phyloP scores from a whole-genome alignment of 306 rosid species.

The Malus domestica region DNA sequence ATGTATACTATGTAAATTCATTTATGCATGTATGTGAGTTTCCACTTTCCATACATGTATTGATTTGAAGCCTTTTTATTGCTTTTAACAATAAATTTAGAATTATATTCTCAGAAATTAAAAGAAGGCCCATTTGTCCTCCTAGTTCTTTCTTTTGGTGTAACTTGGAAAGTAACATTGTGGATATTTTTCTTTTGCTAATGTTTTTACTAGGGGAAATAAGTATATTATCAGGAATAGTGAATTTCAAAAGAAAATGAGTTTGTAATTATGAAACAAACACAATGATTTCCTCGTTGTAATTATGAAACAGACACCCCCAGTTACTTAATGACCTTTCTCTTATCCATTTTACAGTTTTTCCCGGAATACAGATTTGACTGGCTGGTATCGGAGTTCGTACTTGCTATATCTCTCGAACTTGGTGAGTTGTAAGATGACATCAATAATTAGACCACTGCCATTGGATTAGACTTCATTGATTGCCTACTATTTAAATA shows the following conservation, averaged over 20 bases:
- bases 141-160: not conserved
- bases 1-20: not conserved
- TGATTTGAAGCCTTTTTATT: not conserved
- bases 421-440: conserved; percentile 54
- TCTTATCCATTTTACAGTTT: conserved; percentile 42
- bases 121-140: not conserved
- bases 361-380: conserved; percentile 78
- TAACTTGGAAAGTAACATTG: not conserved
- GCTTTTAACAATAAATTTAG: not conserved
- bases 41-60: no score
- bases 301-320: not conserved
- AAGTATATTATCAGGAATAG: not conserved
- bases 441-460: not conserved
- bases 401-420: conserved; percentile 48
- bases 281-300: no score
- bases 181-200: no score
- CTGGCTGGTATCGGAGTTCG: conserved; percentile 64
- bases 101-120: not conserved
- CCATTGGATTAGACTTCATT: not conserved
- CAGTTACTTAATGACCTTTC: not conserved
- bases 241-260: no score
- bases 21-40: no score
- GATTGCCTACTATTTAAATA: not conserved
- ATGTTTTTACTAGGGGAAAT: not conserved
- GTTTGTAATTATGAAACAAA: no score